Evolutionary conservation across 176 grass and related monocot species (phyloP).

Genomic region (Saccharum officinarum): DNA sequence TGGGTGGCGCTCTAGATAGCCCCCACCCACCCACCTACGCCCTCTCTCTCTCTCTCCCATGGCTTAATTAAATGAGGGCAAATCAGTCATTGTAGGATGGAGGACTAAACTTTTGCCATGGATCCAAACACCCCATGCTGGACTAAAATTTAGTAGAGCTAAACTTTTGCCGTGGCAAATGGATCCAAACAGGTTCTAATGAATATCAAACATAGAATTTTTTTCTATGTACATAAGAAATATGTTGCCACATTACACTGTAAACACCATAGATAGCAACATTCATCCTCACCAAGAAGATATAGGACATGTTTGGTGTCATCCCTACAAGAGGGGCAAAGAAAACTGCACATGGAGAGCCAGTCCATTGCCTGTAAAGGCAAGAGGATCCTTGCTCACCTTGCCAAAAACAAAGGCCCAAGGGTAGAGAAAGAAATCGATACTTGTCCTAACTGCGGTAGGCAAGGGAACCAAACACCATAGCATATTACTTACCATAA

Average conservation of each 20-base stretch:
- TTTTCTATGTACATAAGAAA: background rate
- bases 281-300: background rate
- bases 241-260: background rate
- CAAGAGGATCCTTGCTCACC: too few relatives aligned
- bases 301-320: background rate
- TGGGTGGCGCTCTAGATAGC: too few relatives aligned
- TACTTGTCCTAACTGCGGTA: background rate
- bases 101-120: too few relatives aligned
- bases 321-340: background rate
- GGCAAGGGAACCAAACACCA: background rate
- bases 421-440: background rate
- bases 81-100: too few relatives aligned
- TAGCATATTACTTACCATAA: slow-evolving; percentile 73
- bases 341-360: background rate
- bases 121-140: too few relatives aligned
- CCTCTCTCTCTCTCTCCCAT: too few relatives aligned
- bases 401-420: background rate
- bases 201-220: background rate
- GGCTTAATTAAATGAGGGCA: too few relatives aligned
- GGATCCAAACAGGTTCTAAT: background rate
- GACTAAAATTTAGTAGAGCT: too few relatives aligned
- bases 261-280: background rate
- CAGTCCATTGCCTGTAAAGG: background rate
- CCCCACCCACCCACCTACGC: too few relatives aligned
- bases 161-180: too few relatives aligned